These are phyloP conservation scores for Termitomyces bulborhizus DNA, from an alignment of 768 basidiomycete genomes.

Conservation along the genomic window DNA sequence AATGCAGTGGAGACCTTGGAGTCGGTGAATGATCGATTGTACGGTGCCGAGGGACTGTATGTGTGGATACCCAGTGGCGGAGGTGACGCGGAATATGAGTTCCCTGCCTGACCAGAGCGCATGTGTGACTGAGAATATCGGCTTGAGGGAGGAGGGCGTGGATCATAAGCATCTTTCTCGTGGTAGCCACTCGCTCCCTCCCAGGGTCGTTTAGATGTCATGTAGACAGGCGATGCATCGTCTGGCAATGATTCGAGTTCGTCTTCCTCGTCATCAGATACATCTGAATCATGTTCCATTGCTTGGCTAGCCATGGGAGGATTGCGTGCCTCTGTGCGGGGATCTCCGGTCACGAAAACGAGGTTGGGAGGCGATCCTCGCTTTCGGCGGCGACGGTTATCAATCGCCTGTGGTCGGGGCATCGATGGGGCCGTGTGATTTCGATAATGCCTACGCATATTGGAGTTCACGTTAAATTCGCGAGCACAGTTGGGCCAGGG, in stretches of 20 bases:
- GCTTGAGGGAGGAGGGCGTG: neutral
- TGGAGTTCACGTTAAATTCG: conserved; percentile 79
- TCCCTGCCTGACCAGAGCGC: conserved; percentile 13
- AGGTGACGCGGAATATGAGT: conserved; percentile 14
- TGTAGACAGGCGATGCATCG: conserved; percentile 4
- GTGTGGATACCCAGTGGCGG: conserved; percentile 12
- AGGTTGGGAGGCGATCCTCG: conserved; percentile 14
- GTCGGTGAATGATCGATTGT: conserved; percentile 23
- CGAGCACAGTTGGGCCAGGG: conserved; percentile 70
- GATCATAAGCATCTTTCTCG: neutral
- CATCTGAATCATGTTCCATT: conserved; percentile 22
- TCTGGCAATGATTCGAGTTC: conserved; percentile 16
- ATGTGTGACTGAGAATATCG: conserved; percentile 13
- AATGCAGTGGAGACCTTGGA: conserved; percentile 28
- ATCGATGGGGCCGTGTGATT: conserved; percentile 46
- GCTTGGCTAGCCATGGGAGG: conserved; percentile 17
- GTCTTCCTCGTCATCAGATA: conserved; percentile 21
- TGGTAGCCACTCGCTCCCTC: neutral
- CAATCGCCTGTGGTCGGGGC: conserved; percentile 19
- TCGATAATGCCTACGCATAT: conserved; percentile 76
- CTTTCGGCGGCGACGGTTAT: conserved; percentile 22
- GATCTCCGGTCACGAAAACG: conserved; percentile 12
- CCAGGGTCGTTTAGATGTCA: neutral
- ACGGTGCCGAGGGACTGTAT: conserved; percentile 26
- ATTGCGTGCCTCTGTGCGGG: conserved; percentile 1